phyloP scores from a whole-genome alignment of 495 filamentous ascomycete genomes.

The Thozetella sp. region DNA sequence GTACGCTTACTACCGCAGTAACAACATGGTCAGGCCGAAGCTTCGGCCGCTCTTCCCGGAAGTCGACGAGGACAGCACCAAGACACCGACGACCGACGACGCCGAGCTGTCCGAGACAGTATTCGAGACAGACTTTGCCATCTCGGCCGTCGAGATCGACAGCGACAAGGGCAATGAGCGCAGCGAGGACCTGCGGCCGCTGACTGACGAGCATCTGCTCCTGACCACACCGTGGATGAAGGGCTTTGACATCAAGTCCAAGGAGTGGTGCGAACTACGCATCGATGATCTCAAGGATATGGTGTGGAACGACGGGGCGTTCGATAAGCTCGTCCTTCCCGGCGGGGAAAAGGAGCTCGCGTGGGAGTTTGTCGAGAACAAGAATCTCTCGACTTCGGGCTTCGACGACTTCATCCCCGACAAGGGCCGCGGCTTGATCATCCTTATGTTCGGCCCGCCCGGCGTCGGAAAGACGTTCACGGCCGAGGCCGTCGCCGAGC shows the following conservation, averaged over 20 bases:
- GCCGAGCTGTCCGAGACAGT: neutral
- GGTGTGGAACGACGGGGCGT: slow-evolving; percentile 46
- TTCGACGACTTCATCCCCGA: slow-evolving; percentile 48
- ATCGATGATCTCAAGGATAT: slow-evolving; percentile 23
- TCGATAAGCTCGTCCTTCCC: slow-evolving; percentile 50
- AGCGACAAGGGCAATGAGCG: slow-evolving; percentile 2
- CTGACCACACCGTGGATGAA: slow-evolving; percentile 28
- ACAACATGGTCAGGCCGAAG: slow-evolving; percentile 8
- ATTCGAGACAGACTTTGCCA: neutral
- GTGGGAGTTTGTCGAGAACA: slow-evolving; percentile 36
- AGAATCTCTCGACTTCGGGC: slow-evolving; percentile 32
- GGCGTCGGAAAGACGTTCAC: slow-evolving; percentile 59
- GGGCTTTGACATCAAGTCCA: slow-evolving; percentile 31
- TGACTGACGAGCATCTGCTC: slow-evolving; percentile 30
- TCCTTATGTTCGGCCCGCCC: slow-evolving; percentile 50
- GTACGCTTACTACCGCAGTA: slow-evolving; percentile 12
- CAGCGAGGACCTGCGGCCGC: slow-evolving; percentile 2
- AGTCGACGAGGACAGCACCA: neutral
- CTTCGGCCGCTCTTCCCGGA: slow-evolving; percentile 1
- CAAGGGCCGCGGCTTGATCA: slow-evolving; percentile 51
- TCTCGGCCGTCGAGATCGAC: slow-evolving; percentile 3
- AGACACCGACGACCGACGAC: neutral
- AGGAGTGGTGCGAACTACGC: slow-evolving; percentile 25
- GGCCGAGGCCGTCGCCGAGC: slow-evolving; percentile 45
- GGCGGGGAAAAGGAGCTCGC: slow-evolving; percentile 44